phyloP scores from a whole-genome alignment of 2,329 filamentous ascomycete species.

The Tolypocladium tropicale region DNA sequence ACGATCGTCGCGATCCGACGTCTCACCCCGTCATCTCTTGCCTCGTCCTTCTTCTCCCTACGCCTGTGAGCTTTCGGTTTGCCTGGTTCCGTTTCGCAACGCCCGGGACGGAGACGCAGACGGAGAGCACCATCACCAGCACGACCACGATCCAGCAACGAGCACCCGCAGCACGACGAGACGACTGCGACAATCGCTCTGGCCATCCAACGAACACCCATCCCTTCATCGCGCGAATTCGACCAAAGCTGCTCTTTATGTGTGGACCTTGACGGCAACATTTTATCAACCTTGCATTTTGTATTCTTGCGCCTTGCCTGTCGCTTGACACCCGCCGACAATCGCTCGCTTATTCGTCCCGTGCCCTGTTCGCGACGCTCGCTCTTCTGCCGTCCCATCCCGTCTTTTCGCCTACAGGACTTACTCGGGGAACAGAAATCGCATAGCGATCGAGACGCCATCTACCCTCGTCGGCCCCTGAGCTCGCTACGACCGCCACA shows the following conservation, averaged over 20 bases:
- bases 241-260: neutral
- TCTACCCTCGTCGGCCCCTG: constrained; percentile 8
- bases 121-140: neutral
- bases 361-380: neutral
- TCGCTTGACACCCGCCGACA: neutral
- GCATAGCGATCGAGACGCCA: constrained; percentile 2
- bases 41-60: neutral
- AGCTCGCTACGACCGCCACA: constrained; percentile 5
- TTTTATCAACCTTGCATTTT: neutral
- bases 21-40: neutral
- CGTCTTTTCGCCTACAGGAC: neutral
- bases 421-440: no score
- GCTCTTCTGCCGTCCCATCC: neutral
- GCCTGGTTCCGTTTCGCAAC: neutral
- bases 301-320: neutral
- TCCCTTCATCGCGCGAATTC: neutral
- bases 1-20: neutral
- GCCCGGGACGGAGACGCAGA: neutral
- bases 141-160: neutral
- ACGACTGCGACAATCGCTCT: neutral
- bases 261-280: neutral
- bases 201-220: neutral
- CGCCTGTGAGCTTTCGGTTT: neutral
- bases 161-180: neutral
- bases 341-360: neutral